Evolutionary conservation across 768 basidiomycete species (phyloP), one percentile per base, ranked within the genome.

Genomic region (Russula ochroleuca): DNA sequence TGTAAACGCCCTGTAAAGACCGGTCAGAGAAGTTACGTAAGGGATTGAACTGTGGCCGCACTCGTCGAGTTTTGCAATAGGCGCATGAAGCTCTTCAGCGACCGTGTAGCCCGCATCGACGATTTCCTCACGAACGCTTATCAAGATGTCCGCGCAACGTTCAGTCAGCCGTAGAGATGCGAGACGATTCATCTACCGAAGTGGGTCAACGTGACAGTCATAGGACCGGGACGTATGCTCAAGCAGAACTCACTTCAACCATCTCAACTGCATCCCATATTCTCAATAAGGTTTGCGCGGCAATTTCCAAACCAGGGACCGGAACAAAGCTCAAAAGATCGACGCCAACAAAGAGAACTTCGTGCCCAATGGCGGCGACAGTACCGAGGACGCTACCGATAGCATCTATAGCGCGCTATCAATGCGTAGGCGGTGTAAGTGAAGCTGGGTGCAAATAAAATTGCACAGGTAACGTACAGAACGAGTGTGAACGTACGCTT

Each of bases 121-220:
- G 1, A 90, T 78, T 61, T 89, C 87, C 37, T 82, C 79, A 0
- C 83, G 79, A 6, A 92, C 80, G 13, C 82, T 80, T n/a, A 85
- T 73, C 3, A 91, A 78, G 19, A 86, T 80, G 15, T 82, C 82
- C 0, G 89, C 89, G 65, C 88, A 90, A 31, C 87, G 83, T 67
- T 88, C 84, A 0, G 87, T 87, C 9, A 92, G 78, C 11, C 87
- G 84, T 33, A 91, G 77, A 68, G 86, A 88, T 1, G 82, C 81
- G 14, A 86, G 74, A 19, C 86, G 79, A 65, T 91, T 90, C 66
- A 81, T 83, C 89, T 91, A 67, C 35, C 45, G 4, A 61, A 41
- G 38, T 51, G 47, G 2, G 43, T 38, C 40, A 28, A 31, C 33
- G 11, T 5, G 0, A 31, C 2, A 33, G 23, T 25, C 17, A 14